phyloP scores from a whole-genome alignment of 139 green algal species.

The Limnomonas spitsbergensis region DNA sequence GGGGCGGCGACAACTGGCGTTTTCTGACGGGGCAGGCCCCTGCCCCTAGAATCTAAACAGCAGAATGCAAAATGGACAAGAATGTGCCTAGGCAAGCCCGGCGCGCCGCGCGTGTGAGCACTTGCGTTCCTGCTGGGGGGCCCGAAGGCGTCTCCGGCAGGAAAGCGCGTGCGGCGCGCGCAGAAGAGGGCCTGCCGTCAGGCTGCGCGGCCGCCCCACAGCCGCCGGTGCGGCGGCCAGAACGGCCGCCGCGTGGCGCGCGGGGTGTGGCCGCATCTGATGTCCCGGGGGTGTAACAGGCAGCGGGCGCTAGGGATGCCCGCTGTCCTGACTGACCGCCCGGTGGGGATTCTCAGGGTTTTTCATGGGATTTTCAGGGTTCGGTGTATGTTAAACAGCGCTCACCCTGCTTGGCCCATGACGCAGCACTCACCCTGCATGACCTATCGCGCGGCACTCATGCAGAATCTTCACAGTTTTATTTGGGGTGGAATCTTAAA shows the following conservation, averaged over 20 bases:
- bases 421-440: background rate
- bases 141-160: too few relatives aligned
- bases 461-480: background rate
- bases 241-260: background rate
- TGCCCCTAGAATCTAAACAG: too few relatives aligned
- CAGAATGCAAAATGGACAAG: too few relatives aligned
- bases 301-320: constrained; percentile 11
- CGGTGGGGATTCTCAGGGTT: constrained; percentile 12
- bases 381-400: background rate
- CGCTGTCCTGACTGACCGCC: constrained; percentile 38
- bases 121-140: too few relatives aligned
- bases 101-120: too few relatives aligned
- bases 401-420: background rate
- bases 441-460: background rate
- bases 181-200: background rate
- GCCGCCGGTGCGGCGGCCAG: background rate
- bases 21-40: too few relatives aligned
- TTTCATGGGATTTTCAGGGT: background rate
- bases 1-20: too few relatives aligned
- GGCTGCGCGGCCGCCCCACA: background rate
- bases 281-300: constrained; percentile 52
- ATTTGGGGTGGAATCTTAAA: too few relatives aligned
- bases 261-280: background rate
- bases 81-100: too few relatives aligned
- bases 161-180: too few relatives aligned